Conservation (phyloP, 306 rosid genomes). For the Cucurbita maxima region DNA sequence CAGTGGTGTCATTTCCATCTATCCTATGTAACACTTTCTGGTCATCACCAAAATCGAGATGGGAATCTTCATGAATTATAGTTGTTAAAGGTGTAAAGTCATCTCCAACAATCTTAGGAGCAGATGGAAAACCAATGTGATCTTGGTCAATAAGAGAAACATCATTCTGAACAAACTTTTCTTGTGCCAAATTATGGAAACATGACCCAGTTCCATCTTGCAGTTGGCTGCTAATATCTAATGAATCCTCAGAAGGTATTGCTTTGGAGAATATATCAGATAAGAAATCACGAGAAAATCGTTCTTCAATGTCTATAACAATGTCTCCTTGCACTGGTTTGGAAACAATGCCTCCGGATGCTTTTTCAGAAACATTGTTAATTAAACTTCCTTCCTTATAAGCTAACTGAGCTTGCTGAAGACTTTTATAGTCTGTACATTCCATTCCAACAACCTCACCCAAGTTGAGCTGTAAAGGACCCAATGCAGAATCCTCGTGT, state of each 20-base stretch:
- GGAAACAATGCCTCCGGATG: constrained; percentile 23
- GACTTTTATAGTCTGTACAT: constrained; percentile 10
- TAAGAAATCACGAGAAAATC: constrained; percentile 78
- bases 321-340: constrained; percentile 54
- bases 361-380: constrained; percentile 26
- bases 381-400: constrained; percentile 19
- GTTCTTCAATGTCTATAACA: constrained; percentile 62
- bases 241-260: constrained; percentile 42
- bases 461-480: constrained; percentile 26
- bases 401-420: constrained; percentile 18
- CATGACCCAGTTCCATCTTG: constrained; percentile 83
- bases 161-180: constrained; percentile 41
- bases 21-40: constrained; percentile 31
- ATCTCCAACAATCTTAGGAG: constrained; percentile 29
- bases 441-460: constrained; percentile 22
- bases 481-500: constrained; percentile 22
- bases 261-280: constrained; percentile 87
- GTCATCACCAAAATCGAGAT: constrained; percentile 26
- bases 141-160: constrained; percentile 75
- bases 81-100: constrained; percentile 26
- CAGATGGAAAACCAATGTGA: constrained; percentile 34
- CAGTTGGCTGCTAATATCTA: constrained; percentile 32
- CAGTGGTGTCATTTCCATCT: constrained; percentile 19
- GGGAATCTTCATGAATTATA: constrained; percentile 23
- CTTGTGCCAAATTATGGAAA: constrained; percentile 80